Percentiles rank a stretch among this genome's conserved stretches.
Evolutionary conservation across 73 alveolate genomes (phyloP).

Genomic region (Paramecium sonneborni): DNA sequence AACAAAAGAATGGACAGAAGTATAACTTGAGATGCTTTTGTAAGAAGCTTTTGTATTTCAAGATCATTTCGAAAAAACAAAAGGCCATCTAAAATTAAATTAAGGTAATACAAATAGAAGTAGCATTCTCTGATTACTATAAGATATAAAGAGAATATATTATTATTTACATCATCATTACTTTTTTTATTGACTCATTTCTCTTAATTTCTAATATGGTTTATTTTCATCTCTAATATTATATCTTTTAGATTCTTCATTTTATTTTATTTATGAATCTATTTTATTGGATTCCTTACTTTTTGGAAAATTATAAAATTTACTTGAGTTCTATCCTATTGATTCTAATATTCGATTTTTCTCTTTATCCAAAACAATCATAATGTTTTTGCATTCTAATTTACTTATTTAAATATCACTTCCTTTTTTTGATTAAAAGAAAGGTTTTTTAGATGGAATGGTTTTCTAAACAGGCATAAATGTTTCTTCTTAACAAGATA

Average conservation of each 20-base stretch:
- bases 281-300: not conserved
- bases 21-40: conserved; percentile 2
- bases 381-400: not conserved
- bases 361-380: not conserved
- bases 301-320: not conserved
- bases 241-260: not conserved
- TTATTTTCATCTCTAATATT: not conserved
- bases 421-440: not conserved
- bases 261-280: not conserved
- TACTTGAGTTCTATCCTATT: not conserved
- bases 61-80: conserved; percentile 46
- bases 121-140: conserved; percentile 46
- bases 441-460: not conserved
- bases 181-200: not conserved
- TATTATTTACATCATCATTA: not conserved
- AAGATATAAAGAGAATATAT: not conserved
- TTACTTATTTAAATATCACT: not conserved
- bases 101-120: conserved; percentile 45
- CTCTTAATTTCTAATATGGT: conserved; percentile 17
- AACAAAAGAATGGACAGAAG: conserved; percentile 49
- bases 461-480: conserved; percentile 6
- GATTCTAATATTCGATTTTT: not conserved
- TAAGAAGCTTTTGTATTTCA: conserved; percentile 43
- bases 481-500: not conserved
- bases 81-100: conserved; percentile 46